Conservation (phyloP, 208 protist species). For the Phytomonas sp. region DNA sequence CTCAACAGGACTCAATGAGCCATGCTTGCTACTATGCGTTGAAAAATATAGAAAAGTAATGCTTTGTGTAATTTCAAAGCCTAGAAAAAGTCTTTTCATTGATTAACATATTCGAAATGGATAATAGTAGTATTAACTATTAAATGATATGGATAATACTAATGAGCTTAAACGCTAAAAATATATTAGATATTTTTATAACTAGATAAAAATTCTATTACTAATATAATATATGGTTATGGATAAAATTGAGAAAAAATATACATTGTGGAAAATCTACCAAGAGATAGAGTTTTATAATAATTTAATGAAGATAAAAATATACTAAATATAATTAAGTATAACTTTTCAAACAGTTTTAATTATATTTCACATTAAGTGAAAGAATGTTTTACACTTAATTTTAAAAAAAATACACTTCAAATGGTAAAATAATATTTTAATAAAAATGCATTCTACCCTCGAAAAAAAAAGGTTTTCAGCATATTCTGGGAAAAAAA, state of each 20-base stretch:
- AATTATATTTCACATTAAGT: constrained; percentile 3
- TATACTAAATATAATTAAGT: neutral
- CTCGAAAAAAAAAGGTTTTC: neutral
- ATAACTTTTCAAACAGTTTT: neutral
- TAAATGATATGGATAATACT: neutral
- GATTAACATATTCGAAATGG: neutral
- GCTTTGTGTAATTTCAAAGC: constrained; percentile 3
- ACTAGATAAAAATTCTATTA: neutral
- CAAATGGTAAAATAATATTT: neutral
- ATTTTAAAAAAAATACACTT: constrained; percentile 12
- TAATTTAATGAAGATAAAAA: neutral
- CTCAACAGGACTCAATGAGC: constrained; percentile 16
- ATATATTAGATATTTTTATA: neutral
- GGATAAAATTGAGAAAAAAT: constrained; percentile 16
- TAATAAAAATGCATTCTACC: constrained; percentile 7
- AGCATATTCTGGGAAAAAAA: neutral
- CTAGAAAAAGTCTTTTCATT: neutral
- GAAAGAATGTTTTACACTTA: neutral
- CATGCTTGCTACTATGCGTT: constrained; percentile 9
- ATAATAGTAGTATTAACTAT: neutral
- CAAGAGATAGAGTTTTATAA: constrained; percentile 5
- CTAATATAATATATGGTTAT: neutral
- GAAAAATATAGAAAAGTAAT: neutral
- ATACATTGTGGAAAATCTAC: constrained; percentile 15
- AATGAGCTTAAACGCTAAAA: neutral